Evolutionary conservation across 1,284 basidiomycete species (phyloP).

Genomic region (Cystobasidium pallidum): DNA sequence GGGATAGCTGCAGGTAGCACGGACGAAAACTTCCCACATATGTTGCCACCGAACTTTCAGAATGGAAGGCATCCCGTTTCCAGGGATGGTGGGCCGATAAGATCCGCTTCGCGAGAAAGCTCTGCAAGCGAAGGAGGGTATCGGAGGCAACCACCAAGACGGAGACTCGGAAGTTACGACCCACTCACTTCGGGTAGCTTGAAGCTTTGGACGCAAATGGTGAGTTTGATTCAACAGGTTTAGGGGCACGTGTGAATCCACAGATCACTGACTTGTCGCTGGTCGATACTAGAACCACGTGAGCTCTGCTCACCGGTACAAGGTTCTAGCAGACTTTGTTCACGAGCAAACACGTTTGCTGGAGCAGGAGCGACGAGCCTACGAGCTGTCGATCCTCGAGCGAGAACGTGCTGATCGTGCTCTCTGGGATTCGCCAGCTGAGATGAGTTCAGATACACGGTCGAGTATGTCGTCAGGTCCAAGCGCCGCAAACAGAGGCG

Average conservation of each 20-base stretch:
- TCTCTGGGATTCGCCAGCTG: constrained; percentile 50
- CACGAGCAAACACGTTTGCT: constrained; percentile 60
- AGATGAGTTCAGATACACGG: constrained; percentile 46
- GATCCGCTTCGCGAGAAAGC: constrained; percentile 21
- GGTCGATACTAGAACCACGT: constrained; percentile 60
- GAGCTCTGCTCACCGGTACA: constrained; percentile 61
- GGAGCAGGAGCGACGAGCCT: constrained; percentile 57
- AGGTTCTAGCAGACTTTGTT: constrained; percentile 61
- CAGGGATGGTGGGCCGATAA: constrained; percentile 8
- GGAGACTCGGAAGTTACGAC: constrained; percentile 56
- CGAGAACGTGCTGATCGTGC: constrained; percentile 46
- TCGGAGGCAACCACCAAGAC: constrained; percentile 59
- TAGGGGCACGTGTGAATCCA: neutral
- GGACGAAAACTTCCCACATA: constrained; percentile 35
- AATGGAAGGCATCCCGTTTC: neutral
- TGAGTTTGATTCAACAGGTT: constrained; percentile 54
- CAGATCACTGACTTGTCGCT: constrained; percentile 32
- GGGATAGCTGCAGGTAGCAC: constrained; percentile 16
- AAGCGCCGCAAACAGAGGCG: constrained; percentile 54
- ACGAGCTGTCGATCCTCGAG: constrained; percentile 44
- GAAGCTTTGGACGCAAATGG: constrained; percentile 83
- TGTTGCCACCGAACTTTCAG: neutral
- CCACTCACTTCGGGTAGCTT: constrained; percentile 61
- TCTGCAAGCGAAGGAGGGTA: constrained; percentile 29
- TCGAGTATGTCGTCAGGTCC: constrained; percentile 47